Percentiles rank a stretch among this genome's conserved stretches.
These are phyloP conservation scores for Batkoa obscura DNA, from an alignment of 371 early-diverging fungal genomes.

Conservation along the genomic window DNA sequence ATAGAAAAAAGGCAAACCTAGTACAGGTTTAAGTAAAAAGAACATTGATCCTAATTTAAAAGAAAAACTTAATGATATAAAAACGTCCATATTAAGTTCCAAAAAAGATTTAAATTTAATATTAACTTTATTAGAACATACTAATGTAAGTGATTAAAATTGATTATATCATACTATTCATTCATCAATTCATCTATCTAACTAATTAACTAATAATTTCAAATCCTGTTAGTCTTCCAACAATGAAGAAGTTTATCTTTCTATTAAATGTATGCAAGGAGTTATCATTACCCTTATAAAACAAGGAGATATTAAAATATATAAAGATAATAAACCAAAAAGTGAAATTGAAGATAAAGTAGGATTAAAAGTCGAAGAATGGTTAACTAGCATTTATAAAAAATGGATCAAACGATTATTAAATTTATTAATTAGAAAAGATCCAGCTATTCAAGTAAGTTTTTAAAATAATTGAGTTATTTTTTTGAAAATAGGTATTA, in stretches of 20 bases:
- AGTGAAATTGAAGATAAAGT: neutral
- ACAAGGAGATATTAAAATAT: neutral
- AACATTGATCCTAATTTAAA: too few species aligned
- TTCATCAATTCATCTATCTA: too few species aligned
- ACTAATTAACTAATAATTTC: too few species aligned
- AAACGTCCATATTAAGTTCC: too few species aligned
- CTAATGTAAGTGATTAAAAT: too few species aligned
- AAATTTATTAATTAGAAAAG: neutral
- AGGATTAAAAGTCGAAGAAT: neutral
- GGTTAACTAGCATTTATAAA: neutral
- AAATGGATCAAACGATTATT: neutral
- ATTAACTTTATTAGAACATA: too few species aligned
- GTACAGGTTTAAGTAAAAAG: too few species aligned
- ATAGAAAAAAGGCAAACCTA: too few species aligned
- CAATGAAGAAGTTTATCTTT: neutral
- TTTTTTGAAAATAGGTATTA: neutral
- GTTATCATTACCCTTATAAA: neutral
- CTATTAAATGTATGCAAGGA: neutral
- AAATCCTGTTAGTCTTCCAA: neutral
- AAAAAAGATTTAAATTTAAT: too few species aligned
- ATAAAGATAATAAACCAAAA: neutral
- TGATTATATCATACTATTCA: too few species aligned
- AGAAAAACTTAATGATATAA: too few species aligned
- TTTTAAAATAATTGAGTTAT: neutral
- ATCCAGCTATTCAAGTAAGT: neutral